Conservation (phyloP, 306 rosid genomes). For the Acacia confusa region DNA sequence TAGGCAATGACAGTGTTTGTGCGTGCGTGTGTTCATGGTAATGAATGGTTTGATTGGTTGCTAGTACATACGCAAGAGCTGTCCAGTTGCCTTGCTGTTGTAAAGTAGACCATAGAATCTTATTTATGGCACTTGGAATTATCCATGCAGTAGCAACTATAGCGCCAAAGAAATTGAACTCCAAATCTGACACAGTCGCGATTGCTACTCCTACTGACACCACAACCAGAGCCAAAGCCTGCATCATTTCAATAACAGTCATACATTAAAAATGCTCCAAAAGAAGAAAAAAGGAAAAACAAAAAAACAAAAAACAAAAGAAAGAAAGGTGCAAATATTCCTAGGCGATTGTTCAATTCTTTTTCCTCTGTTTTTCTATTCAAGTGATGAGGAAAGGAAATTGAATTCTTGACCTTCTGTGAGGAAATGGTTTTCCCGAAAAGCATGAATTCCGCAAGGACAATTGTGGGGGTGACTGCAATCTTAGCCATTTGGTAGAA, state of each 20-base stretch:
- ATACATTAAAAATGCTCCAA: slow-evolving; percentile 21
- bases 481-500: slow-evolving; percentile 99
- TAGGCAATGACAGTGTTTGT: not conserved
- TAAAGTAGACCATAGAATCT: slow-evolving; percentile 81
- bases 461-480: slow-evolving; percentile 96
- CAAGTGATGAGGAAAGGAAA: not conserved
- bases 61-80: slow-evolving; percentile 72
- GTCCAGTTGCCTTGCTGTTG: slow-evolving; percentile 94
- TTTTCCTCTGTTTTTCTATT: too few species aligned
- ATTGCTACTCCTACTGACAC: slow-evolving; percentile 85
- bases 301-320: too few species aligned
- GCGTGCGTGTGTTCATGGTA: not conserved
- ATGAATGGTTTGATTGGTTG: not conserved
- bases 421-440: slow-evolving; percentile 60
- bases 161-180: slow-evolving; percentile 83
- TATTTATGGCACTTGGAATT: slow-evolving; percentile 86
- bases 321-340: not conserved
- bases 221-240: slow-evolving; percentile 72
- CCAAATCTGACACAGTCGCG: slow-evolving; percentile 87
- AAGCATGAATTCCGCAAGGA: slow-evolving; percentile 78
- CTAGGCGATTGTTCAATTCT: not conserved
- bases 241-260: slow-evolving; percentile 40
- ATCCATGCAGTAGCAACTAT: slow-evolving; percentile 71
- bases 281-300: not conserved
- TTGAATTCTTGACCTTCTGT: slow-evolving; percentile 51